These are phyloP conservation scores for Exophiala sp. DNA, from an alignment of 2,329 filamentous ascomycete genomes.

Conservation along the genomic window DNA sequence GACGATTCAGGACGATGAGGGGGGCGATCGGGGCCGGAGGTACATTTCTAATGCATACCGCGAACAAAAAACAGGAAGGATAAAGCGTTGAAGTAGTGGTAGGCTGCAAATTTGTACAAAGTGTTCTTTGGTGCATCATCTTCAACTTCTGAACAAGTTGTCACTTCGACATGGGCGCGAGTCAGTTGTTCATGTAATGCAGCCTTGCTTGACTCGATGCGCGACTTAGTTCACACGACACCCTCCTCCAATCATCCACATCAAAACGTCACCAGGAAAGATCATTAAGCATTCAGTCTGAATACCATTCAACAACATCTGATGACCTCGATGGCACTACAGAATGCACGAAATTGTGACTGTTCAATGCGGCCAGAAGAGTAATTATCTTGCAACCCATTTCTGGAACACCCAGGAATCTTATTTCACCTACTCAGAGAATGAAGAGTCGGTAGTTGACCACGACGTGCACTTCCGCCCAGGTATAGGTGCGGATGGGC, in stretches of 20 bases:
- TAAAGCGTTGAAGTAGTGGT: background rate
- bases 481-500: slow-evolving; percentile 75
- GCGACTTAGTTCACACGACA: no score
- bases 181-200: no score
- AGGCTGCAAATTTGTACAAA: no score
- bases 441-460: slow-evolving; percentile 65
- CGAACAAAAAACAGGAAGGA: background rate
- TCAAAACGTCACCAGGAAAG: background rate
- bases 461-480: slow-evolving; percentile 87
- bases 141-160: no score
- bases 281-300: no score
- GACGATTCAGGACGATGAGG: background rate
- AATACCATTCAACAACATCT: no score
- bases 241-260: no score
- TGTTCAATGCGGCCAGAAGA: slow-evolving; percentile 85
- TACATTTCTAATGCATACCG: slow-evolving; percentile 7
- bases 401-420: slow-evolving; percentile 99
- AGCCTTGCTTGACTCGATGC: no score
- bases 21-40: background rate
- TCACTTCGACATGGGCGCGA: no score
- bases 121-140: no score
- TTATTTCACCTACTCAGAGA: slow-evolving; percentile 82
- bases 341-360: slow-evolving; percentile 92
- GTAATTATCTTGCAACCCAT: slow-evolving; percentile 90
- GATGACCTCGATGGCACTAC: no score